These are phyloP conservation scores for Clonostachys chloroleuca DNA, from an alignment of 2,329 filamentous ascomycete genomes.

Conservation along the genomic window DNA sequence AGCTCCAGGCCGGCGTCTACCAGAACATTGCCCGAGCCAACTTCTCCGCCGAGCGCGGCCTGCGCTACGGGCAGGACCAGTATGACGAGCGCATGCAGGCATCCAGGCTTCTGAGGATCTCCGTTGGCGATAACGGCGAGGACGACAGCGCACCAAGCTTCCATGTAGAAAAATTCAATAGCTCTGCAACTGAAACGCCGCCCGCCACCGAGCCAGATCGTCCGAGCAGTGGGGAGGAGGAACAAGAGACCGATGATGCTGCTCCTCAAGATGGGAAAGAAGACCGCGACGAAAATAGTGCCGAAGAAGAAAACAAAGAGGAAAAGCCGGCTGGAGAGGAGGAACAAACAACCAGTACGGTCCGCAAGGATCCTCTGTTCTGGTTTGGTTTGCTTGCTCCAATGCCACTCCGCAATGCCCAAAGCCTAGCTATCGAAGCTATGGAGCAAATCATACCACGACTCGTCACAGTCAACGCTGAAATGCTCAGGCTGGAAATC, in stretches of 20 bases:
- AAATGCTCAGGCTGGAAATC: slow-evolving; percentile 63
- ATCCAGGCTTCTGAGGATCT: slow-evolving; percentile 29
- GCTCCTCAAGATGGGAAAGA: slow-evolving; percentile 6
- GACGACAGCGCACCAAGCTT: slow-evolving; percentile 10
- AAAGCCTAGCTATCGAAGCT: slow-evolving; percentile 49
- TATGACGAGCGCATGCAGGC: slow-evolving; percentile 75
- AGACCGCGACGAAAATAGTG: slow-evolving; percentile 2
- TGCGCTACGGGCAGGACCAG: slow-evolving; percentile 63
- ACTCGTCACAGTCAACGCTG: slow-evolving; percentile 51
- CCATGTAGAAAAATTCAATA: slow-evolving; percentile 6
- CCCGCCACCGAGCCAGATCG: not conserved
- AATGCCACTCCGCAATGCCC: slow-evolving; percentile 49
- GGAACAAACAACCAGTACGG: slow-evolving; percentile 6
- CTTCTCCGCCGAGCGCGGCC: slow-evolving; percentile 59
- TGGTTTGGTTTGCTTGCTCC: slow-evolving; percentile 56
- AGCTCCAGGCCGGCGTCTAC: slow-evolving; percentile 50
- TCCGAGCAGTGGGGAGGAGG: not conserved
- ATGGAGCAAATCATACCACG: slow-evolving; percentile 54
- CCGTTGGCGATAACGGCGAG: slow-evolving; percentile 1
- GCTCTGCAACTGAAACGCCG: not conserved
- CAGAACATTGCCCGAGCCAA: slow-evolving; percentile 69
- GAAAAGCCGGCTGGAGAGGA: slow-evolving; percentile 8
- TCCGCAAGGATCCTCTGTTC: slow-evolving; percentile 46
- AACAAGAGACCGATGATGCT: slow-evolving; percentile 5
- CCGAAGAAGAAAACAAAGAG: slow-evolving; percentile 2